Evolutionary conservation across 2,329 filamentous ascomycete genomes (phyloP).

Genomic region (Trichoderma gracile): DNA sequence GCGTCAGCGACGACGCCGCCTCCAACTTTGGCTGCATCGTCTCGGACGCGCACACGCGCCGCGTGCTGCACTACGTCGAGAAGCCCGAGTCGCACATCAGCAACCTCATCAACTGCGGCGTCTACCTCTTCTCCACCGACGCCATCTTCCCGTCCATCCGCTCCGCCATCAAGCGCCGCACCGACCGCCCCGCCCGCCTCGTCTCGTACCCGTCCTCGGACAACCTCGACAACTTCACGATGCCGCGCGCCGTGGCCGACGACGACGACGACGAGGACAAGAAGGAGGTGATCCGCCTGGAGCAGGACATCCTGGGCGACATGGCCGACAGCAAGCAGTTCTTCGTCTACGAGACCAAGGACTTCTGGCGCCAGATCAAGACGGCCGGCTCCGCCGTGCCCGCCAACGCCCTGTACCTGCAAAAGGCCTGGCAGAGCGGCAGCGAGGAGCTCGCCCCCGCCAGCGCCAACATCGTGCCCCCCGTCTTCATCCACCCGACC

Average conservation of each 20-base stretch:
- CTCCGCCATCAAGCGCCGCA: slow-evolving; percentile 91
- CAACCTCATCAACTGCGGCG: slow-evolving; percentile 98
- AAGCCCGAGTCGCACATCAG: slow-evolving; percentile 95
- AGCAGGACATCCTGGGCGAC: slow-evolving; percentile 95
- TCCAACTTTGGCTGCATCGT: slow-evolving; percentile 98
- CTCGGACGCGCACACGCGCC: slow-evolving; percentile 87
- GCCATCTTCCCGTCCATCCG: slow-evolving; percentile 96
- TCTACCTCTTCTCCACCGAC: slow-evolving; percentile 95
- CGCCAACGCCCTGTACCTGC: slow-evolving; percentile 93
- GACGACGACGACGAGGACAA: slow-evolving; percentile 57
- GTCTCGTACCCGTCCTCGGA: slow-evolving; percentile 96
- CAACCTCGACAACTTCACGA: slow-evolving; percentile 72
- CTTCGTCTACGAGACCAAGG: slow-evolving; percentile 97
- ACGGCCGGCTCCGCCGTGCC: slow-evolving; percentile 95
- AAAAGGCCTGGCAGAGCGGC: slow-evolving; percentile 83
- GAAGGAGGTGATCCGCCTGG: slow-evolving; percentile 86
- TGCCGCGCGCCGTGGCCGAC: slow-evolving; percentile 40
- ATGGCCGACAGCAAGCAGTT: slow-evolving; percentile 97
- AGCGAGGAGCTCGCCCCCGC: slow-evolving; percentile 77
- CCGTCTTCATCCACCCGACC: slow-evolving; percentile 92
- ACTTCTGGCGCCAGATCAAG: slow-evolving; percentile 99
- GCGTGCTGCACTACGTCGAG: slow-evolving; percentile 98
- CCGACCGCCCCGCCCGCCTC: slow-evolving; percentile 78
- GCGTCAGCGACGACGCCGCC: slow-evolving; percentile 86
- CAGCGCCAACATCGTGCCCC: slow-evolving; percentile 83